phyloP scores from a whole-genome alignment of 139 green algal species.

The Deuterostichococcus epilithicus region DNA sequence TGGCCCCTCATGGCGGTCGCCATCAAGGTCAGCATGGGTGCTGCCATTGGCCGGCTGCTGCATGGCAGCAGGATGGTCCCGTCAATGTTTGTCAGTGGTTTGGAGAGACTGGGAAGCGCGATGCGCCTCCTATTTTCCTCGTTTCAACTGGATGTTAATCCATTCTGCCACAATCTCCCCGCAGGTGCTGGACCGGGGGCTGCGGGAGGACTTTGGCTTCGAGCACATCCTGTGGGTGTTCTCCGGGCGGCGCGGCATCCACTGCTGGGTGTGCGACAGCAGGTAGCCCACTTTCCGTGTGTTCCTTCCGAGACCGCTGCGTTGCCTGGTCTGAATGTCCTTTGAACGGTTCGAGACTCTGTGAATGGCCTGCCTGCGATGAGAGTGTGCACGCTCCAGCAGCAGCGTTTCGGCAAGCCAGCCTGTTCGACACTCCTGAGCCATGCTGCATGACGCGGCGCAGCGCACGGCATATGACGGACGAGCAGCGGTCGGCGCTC shows the following conservation, averaged over 20 bases:
- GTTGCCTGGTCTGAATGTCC: no score
- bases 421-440: not conserved
- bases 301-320: not conserved
- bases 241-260: slow-evolving; percentile 90
- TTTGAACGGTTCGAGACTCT: no score
- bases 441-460: not conserved
- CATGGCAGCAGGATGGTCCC: no score
- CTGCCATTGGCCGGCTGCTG: not conserved
- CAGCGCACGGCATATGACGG: slow-evolving; percentile 73
- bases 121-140: not conserved
- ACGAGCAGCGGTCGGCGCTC: slow-evolving; percentile 81
- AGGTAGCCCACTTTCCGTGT: slow-evolving; percentile 36
- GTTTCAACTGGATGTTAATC: not conserved
- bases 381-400: no score
- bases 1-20: slow-evolving; percentile 95
- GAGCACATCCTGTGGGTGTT: slow-evolving; percentile 96
- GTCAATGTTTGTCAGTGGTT: no score
- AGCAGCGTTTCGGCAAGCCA: no score
- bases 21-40: slow-evolving; percentile 69
- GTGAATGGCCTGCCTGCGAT: no score
- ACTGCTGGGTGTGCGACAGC: slow-evolving; percentile 96
- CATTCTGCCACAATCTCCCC: not conserved
- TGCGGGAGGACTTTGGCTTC: slow-evolving; percentile 96
- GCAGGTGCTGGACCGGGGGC: slow-evolving; percentile 75
- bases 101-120: no score